Evolutionary conservation across 176 grass and related monocot species (phyloP), one percentile per base, ranked within the genome.

Genomic region (Juncus inflexus): DNA sequence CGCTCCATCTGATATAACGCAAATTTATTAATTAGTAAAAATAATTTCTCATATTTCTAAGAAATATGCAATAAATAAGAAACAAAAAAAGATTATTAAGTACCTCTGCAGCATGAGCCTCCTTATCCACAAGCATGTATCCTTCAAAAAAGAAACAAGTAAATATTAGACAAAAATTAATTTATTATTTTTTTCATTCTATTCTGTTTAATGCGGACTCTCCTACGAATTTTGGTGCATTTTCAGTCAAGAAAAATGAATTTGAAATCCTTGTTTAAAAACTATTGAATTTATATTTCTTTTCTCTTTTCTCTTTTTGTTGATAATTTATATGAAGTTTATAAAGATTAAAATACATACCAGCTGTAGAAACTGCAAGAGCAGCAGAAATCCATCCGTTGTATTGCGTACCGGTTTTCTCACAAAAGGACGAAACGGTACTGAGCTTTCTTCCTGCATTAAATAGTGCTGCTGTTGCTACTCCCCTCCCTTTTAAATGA

Each of bases 31-130:
- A 2, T 74, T 63, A 52, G 19, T 62, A 28, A 59, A 45, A 35
- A 36, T 37, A 39, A 69, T 28, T 28, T 28, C 19, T 28, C 19
- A 28, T 28, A 28, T 28, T 28, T 28, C 28, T 15, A 55, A n/a
- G 56, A 40, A 9, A 75, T 39, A 43, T 60, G 36, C 1, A 9
- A 78, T 63, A 61, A 38, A 38, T 41, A 14, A 45, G n/a, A 37
- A 43, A 28, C 28, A 64, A 50, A 50, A 28, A 28, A 28, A 28
- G 19, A 28, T 28, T 28, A 28, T 28, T 28, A 28, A 37, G 12
- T 81, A 96, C 92, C 82, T 91, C 77, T n/a, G 87, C 85, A 7
- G 92, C 92, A 35, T 86, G 87, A 65, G 83, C 77, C 40, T 96
- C 82, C 65, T 97, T 85, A 15, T 86, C 87, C 54, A 83, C 75